A percentile compares a stretch with the other conserved stretches of the same genome.
Evolutionary conservation across 306 rosid species (phyloP).

Genomic region (Fragaria vesca): DNA sequence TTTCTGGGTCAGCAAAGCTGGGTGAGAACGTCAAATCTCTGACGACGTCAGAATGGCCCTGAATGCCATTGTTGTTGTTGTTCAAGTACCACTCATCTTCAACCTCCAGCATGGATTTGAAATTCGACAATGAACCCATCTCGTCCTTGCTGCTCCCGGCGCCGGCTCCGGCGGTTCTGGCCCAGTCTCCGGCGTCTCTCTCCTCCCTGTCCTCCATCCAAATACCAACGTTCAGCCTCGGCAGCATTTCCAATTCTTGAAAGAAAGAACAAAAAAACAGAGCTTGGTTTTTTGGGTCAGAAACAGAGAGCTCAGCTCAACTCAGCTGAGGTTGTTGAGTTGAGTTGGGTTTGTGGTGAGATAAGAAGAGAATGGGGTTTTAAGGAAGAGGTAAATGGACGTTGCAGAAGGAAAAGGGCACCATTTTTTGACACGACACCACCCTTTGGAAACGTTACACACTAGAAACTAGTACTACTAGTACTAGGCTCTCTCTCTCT

Average conservation of each 20-base stretch:
- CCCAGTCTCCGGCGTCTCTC: slow-evolving; percentile 57
- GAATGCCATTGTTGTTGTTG: slow-evolving; percentile 34
- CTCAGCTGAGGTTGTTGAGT: not conserved
- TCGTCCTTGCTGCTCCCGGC: slow-evolving; percentile 7
- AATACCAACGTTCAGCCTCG: slow-evolving; percentile 41
- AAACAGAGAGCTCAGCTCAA: not conserved
- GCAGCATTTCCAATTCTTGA: slow-evolving; percentile 30
- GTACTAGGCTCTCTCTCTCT: not conserved
- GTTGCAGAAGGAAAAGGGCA: slow-evolving; percentile 20
- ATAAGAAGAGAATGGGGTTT: not conserved
- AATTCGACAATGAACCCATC: slow-evolving; percentile 52
- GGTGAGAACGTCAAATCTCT: slow-evolving; percentile 40
- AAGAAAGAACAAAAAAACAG: not conserved
- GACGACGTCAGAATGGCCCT: slow-evolving; percentile 31
- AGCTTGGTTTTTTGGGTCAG: not conserved
- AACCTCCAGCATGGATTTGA: slow-evolving; percentile 65
- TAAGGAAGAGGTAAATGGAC: slow-evolving; percentile 2
- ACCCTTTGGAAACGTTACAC: slow-evolving; percentile 15
- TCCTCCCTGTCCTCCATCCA: slow-evolving; percentile 49
- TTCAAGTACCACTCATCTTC: slow-evolving; percentile 62
- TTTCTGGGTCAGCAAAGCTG: slow-evolving; percentile 28
- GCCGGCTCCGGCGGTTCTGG: slow-evolving; percentile 27
- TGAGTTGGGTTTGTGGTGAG: not conserved
- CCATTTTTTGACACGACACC: slow-evolving; percentile 11
- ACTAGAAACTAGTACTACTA: not conserved